Evolutionary conservation across 768 basidiomycete species (phyloP).

Genomic region (Mycena sanguinolenta): DNA sequence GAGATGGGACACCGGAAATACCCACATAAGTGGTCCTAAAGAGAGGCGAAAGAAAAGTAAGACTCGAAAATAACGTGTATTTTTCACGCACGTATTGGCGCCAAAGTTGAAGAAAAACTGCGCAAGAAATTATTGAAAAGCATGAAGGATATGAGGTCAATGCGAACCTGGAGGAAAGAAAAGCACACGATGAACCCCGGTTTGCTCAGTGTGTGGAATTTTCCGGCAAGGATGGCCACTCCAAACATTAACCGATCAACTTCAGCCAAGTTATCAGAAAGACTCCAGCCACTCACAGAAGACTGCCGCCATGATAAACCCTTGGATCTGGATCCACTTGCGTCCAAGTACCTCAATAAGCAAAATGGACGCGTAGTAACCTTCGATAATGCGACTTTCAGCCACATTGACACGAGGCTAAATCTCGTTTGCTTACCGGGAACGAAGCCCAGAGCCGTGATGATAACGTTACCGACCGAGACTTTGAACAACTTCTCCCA

Average conservation of each 20-base stretch:
- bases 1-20: not conserved
- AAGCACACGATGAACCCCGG: constrained; percentile 80
- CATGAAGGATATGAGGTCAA: not conserved
- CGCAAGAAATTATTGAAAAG: constrained; percentile 1
- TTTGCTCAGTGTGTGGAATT: constrained; percentile 68
- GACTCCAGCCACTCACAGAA: constrained; percentile 61
- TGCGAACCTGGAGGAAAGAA: constrained; percentile 69
- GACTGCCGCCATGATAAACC: constrained; percentile 77
- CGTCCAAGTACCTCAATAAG: constrained; percentile 81
- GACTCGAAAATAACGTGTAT: not conserved
- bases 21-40: constrained; percentile 66
- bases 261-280: not conserved
- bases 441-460: constrained; percentile 78
- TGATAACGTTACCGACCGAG: constrained; percentile 74
- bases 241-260: not conserved
- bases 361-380: constrained; percentile 78
- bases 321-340: constrained; percentile 82
- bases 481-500: constrained; percentile 79
- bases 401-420: not conserved
- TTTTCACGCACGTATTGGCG: constrained; percentile 68
- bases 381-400: constrained; percentile 44
- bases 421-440: constrained; percentile 59
- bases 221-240: constrained; percentile 80
- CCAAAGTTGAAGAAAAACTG: constrained; percentile 90
- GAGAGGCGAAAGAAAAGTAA: not conserved